Conservation (phyloP, 208 protist genomes). For the Blastocrithidia nonstop region DNA sequence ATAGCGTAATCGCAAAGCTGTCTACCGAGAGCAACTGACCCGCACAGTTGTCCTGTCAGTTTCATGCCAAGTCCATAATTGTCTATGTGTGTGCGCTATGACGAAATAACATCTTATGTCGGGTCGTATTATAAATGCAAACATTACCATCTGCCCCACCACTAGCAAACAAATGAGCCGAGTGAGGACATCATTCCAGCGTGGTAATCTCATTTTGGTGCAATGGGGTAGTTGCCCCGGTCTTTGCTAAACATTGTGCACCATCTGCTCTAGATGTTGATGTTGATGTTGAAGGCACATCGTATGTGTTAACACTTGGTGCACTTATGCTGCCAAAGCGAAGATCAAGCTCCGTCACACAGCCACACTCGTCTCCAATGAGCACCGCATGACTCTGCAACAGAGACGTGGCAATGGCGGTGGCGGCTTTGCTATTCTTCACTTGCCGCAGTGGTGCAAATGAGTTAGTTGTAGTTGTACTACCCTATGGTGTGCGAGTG, state of each 20-base stretch:
- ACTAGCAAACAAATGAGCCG: slow-evolving; percentile 54
- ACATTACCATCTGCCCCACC: slow-evolving; percentile 63
- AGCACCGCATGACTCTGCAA: slow-evolving; percentile 39
- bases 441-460: too few relatives aligned
- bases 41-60: slow-evolving; percentile 67
- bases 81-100: slow-evolving; percentile 73
- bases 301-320: too few relatives aligned
- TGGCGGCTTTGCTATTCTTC: too few relatives aligned
- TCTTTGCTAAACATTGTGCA: too few relatives aligned
- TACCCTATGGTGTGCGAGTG: too few relatives aligned
- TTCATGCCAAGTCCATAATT: slow-evolving; percentile 77
- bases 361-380: slow-evolving; percentile 33
- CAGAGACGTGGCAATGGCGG: slow-evolving; percentile 29
- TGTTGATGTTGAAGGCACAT: too few relatives aligned
- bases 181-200: slow-evolving; percentile 77
- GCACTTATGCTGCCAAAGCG: too few relatives aligned
- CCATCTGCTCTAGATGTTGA: too few relatives aligned
- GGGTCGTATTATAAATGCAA: slow-evolving; percentile 49
- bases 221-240: slow-evolving; percentile 18
- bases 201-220: slow-evolving; percentile 48
- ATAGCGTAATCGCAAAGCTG: slow-evolving; percentile 76
- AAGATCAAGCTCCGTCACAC: slow-evolving; percentile 50
- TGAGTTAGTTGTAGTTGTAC: too few relatives aligned
- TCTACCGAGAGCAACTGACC: slow-evolving; percentile 72
- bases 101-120: slow-evolving; percentile 43